These are phyloP conservation scores for Emericellopsis cladophorae DNA, from an alignment of 2,329 filamentous ascomycete genomes.

Conservation along the genomic window DNA sequence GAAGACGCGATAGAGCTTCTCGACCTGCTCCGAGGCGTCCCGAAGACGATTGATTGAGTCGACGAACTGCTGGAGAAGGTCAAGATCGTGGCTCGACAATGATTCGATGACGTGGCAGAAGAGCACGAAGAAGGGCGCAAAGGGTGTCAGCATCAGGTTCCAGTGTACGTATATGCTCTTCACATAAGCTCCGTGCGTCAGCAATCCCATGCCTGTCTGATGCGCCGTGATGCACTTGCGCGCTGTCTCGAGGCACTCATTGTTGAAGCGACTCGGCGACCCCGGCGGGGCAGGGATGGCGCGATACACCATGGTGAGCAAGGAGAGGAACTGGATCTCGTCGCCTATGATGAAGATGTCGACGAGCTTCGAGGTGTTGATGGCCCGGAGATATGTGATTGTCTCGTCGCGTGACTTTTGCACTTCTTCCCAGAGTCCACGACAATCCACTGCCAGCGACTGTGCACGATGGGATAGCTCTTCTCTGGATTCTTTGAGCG, in stretches of 20 bases:
- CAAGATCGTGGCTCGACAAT: constrained; percentile 36
- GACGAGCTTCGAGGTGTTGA: constrained; percentile 25
- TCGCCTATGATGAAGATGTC: constrained; percentile 31
- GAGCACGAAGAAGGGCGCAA: constrained; percentile 46
- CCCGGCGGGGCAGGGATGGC: constrained; percentile 33
- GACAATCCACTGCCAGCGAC: constrained; percentile 23
- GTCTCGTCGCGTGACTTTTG: constrained; percentile 20
- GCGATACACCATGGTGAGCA: constrained; percentile 37
- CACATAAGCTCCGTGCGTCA: constrained; percentile 24
- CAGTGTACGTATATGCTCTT: constrained; percentile 38
- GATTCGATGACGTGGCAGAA: constrained; percentile 47
- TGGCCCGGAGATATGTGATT: constrained; percentile 20
- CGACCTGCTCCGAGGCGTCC: constrained; percentile 42
- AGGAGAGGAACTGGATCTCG: constrained; percentile 32
- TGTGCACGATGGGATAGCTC: constrained; percentile 12
- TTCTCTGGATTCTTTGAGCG: constrained; percentile 17
- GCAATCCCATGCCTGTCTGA: constrained; percentile 28
- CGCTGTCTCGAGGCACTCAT: constrained; percentile 35
- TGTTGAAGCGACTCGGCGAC: constrained; percentile 29
- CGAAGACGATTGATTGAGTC: constrained; percentile 37
- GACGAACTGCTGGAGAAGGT: constrained; percentile 42
- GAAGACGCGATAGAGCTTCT: constrained; percentile 49
- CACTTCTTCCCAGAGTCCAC: constrained; percentile 20
- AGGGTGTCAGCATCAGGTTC: constrained; percentile 43
- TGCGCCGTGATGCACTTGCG: constrained; percentile 34